Conservation (phyloP, 31 red algal species). For the Odonthalia washingtoniensis region DNA sequence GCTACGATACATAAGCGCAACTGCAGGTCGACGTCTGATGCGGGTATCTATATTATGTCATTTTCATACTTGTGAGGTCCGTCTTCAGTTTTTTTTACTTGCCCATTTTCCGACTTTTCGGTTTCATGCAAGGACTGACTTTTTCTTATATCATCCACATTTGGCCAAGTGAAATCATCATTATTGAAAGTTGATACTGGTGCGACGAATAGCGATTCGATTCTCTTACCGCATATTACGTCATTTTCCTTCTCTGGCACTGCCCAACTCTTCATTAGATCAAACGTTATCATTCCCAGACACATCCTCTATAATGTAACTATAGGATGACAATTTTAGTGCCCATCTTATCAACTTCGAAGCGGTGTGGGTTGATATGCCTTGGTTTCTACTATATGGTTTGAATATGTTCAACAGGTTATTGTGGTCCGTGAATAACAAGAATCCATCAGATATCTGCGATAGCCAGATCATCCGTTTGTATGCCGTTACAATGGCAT, state of each 20-base stretch:
- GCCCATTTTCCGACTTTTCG: background rate
- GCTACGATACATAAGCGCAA: no score
- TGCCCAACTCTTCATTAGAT: conserved; percentile 8
- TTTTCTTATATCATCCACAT: background rate
- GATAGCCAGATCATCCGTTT: conserved; percentile 2
- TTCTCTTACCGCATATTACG: background rate
- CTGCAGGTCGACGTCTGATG: no score
- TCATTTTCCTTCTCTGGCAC: background rate
- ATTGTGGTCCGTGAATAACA: no score
- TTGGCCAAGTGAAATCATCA: conserved; percentile 24
- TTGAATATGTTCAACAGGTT: conserved; percentile 38
- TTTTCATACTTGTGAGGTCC: no score
- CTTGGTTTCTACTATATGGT: background rate
- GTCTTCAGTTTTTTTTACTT: background rate
- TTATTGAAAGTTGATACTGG: no score
- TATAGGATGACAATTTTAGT: background rate
- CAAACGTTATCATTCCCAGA: no score
- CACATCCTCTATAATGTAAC: background rate
- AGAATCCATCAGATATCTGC: background rate
- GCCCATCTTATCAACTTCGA: conserved; percentile 4
- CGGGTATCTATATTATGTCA: no score
- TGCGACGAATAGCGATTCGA: no score
- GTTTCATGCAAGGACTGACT: background rate
- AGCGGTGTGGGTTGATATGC: background rate
- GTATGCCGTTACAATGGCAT: background rate